These are phyloP conservation scores for Funneliformis geosporum DNA, from an alignment of 192 early-diverging fungal genomes.

Conservation along the genomic window DNA sequence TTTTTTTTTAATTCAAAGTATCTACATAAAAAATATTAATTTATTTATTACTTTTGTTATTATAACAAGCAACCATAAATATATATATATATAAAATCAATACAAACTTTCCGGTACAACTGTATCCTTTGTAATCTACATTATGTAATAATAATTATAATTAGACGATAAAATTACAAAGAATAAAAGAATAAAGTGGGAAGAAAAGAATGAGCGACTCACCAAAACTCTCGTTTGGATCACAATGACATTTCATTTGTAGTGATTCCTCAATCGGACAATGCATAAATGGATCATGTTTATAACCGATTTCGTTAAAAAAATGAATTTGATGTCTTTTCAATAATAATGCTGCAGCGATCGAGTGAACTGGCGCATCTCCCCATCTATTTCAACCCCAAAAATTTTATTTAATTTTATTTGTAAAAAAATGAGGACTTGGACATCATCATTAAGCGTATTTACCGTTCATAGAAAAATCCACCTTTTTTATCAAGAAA, in stretches of 20 bases:
- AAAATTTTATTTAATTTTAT: neutral
- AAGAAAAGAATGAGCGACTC: constrained; percentile 27
- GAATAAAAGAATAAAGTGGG: neutral
- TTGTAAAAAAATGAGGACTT: neutral
- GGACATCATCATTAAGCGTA: neutral
- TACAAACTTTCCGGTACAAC: constrained; percentile 24
- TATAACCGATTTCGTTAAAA: constrained; percentile 76
- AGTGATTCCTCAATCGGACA: constrained; percentile 56
- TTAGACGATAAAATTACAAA: neutral
- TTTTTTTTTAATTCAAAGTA: neutral
- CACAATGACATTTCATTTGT: constrained; percentile 51
- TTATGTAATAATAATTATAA: neutral
- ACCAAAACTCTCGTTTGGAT: constrained; percentile 54
- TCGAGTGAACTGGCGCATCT: constrained; percentile 75
- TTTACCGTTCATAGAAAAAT: constrained; percentile 80
- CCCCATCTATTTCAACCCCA: constrained; percentile 55
- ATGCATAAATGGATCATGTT: constrained; percentile 61
- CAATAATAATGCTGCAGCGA: constrained; percentile 62
- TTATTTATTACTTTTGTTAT: too few species aligned
- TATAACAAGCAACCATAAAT: neutral
- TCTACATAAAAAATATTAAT: neutral
- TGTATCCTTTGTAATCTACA: constrained; percentile 24
- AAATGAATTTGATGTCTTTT: constrained; percentile 67
- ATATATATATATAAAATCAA: neutral
- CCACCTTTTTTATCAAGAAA: constrained; percentile 74